Percentiles rank a stretch among this genome's conserved stretches.
Evolutionary conservation across 768 basidiomycete genomes (phyloP).

Genomic region (Suillus lakei): DNA sequence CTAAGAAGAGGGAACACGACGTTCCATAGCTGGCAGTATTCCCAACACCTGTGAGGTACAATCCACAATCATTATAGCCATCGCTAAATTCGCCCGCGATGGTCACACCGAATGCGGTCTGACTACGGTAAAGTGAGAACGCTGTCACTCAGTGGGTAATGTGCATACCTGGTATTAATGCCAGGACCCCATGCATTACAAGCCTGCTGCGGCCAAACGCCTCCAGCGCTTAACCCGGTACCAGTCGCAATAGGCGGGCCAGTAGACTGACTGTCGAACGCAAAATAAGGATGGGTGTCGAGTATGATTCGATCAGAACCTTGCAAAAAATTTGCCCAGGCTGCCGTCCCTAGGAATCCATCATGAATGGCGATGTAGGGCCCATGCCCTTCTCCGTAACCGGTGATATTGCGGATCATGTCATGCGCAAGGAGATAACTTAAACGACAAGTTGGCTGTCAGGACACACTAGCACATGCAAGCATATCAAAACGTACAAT

Average conservation of each 20-base stretch:
- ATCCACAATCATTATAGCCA: slow-evolving; percentile 69
- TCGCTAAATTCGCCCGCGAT: slow-evolving; percentile 79
- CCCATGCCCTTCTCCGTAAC: slow-evolving; percentile 67
- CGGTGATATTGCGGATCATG: slow-evolving; percentile 74
- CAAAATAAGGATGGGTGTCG: slow-evolving; percentile 74
- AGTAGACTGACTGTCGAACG: slow-evolving; percentile 50
- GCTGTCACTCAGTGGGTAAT: slow-evolving; percentile 12
- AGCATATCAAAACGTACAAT: slow-evolving; percentile 52
- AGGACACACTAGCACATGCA: not conserved
- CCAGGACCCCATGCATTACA: slow-evolving; percentile 63
- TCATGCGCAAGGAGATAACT: slow-evolving; percentile 64
- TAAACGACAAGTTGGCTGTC: slow-evolving; percentile 10
- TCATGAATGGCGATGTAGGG: slow-evolving; percentile 67
- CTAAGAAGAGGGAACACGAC: slow-evolving; percentile 47
- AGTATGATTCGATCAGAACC: slow-evolving; percentile 66
- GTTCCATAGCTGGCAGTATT: slow-evolving; percentile 30
- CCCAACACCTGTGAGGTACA: slow-evolving; percentile 45
- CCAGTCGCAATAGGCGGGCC: slow-evolving; percentile 38
- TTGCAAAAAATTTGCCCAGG: slow-evolving; percentile 54
- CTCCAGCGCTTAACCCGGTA: slow-evolving; percentile 41
- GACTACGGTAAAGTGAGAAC: slow-evolving; percentile 34
- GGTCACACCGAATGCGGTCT: slow-evolving; percentile 66
- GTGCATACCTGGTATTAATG: slow-evolving; percentile 53
- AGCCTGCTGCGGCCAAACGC: slow-evolving; percentile 52
- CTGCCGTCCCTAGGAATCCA: slow-evolving; percentile 52